These are phyloP conservation scores for Seiridium cupressi DNA, from an alignment of 2,329 filamentous ascomycete species.

Conservation along the genomic window DNA sequence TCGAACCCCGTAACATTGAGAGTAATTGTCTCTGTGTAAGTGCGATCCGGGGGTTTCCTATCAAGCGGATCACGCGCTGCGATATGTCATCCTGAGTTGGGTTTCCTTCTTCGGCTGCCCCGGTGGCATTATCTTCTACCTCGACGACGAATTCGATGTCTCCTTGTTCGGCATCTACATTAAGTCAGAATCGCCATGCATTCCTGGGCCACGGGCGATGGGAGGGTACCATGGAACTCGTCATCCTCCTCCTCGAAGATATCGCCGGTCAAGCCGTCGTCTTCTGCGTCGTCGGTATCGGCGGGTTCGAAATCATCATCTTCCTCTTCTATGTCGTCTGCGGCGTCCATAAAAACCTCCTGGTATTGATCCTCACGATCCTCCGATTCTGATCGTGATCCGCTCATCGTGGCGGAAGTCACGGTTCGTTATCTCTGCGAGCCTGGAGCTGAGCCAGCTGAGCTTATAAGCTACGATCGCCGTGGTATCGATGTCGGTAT, in stretches of 20 bases:
- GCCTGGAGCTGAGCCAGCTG: background rate
- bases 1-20: constrained; percentile 36
- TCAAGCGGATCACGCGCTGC: background rate
- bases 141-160: constrained; percentile 27
- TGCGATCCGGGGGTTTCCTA: constrained; percentile 10
- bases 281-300: constrained; percentile 21
- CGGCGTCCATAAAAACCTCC: constrained; percentile 23
- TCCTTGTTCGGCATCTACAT: constrained; percentile 24
- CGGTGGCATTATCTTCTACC: constrained; percentile 28
- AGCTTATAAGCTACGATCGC: background rate
- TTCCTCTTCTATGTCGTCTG: constrained; percentile 19
- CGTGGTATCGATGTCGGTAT: background rate
- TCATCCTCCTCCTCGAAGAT: constrained; percentile 16
- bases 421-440: constrained; percentile 2
- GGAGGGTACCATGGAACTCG: constrained; percentile 27
- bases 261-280: constrained; percentile 16
- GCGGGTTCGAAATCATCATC: constrained; percentile 20
- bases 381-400: background rate
- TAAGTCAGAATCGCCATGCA: background rate
- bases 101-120: constrained; percentile 14
- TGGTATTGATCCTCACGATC: background rate
- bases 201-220: background rate
- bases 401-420: background rate
- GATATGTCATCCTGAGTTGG: constrained; percentile 14
- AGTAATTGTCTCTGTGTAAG: constrained; percentile 37